Evolutionary conservation across 1,284 basidiomycete species (phyloP).

Genomic region (Paramarasmius palmivorus): DNA sequence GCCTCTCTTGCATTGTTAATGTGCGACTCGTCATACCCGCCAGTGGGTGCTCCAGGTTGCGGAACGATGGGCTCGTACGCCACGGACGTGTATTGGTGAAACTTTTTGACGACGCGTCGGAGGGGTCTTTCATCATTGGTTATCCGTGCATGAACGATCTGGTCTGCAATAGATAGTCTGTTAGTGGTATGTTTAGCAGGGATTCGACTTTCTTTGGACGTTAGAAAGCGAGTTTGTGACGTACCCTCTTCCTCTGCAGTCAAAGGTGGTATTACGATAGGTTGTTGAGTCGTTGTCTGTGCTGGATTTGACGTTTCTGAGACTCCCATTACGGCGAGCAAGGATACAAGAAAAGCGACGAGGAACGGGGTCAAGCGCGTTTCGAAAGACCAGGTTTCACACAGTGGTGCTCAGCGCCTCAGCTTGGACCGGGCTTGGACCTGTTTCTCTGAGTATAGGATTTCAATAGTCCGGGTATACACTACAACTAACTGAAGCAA

Average conservation of each 20-base stretch:
- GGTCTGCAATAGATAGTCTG: slow-evolving; percentile 44
- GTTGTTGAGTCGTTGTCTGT: slow-evolving; percentile 2
- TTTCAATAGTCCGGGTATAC: slow-evolving; percentile 29
- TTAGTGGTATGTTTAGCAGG: slow-evolving; percentile 21
- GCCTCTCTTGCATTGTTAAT: slow-evolving; percentile 74
- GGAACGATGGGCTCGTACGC: slow-evolving; percentile 51
- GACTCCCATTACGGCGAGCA: neutral
- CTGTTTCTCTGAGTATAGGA: slow-evolving; percentile 29
- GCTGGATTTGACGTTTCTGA: neutral
- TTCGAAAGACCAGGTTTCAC: neutral
- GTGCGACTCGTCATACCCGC: slow-evolving; percentile 33
- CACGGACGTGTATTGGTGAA: slow-evolving; percentile 66
- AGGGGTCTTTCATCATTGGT: slow-evolving; percentile 74
- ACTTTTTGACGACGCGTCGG: slow-evolving; percentile 75
- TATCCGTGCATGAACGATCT: slow-evolving; percentile 75
- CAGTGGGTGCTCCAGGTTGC: slow-evolving; percentile 30
- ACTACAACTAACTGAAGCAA: neutral
- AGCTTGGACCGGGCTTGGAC: too few species aligned
- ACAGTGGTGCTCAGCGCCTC: neutral
- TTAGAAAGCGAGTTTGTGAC: slow-evolving; percentile 4
- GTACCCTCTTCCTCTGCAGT: slow-evolving; percentile 71
- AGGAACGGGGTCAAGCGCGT: neutral
- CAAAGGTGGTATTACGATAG: slow-evolving; percentile 40
- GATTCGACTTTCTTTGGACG: slow-evolving; percentile 15
- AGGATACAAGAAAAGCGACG: neutral